Base-by-base conservation (phyloP, 192 early-diverging fungal species). In the Coemansia sp. region DNA sequence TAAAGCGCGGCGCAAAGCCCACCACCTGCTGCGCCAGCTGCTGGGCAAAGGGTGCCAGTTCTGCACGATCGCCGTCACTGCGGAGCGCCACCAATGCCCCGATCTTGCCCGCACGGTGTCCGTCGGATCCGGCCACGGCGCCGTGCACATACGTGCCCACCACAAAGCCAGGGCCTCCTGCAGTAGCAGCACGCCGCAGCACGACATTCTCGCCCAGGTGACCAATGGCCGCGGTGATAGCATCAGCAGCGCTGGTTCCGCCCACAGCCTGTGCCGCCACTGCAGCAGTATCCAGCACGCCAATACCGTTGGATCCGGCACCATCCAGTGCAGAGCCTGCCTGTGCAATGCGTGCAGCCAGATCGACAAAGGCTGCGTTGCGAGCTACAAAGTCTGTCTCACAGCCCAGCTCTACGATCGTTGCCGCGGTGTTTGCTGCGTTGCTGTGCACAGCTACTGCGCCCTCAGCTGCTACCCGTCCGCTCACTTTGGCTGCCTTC, bases 301-400 rank as follows among this genome's bases (percentile, higher is more conserved):
- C 43, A 35, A 35, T 35, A 7, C 33, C 33, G 26, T 36, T 16
- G 20, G 47, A 12, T 19, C n/a, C 62, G 26, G 61, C 31, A 12
- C 31, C 26, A 0, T 56, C 51, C 50, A 67, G 11, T n/a, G 38
- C n/a, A 6, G 28, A 16, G 9, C 58, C 61, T 15, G 49, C 37
- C 13, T 39, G 48, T 2, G 76, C 76, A 19, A 78, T 72, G 14
- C 33, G 39, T 14, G 59, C 33, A 14, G 86, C 90, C 37, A 94
- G 80, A 28, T 84, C 73, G 30, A 86, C 82, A 80, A 96, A 96
- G 44, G 86, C 65, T 21, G 67, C 69, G 61, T 88, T 91, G 53
- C 90, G 83, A 6, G 92, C 90, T 5, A 98, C 96, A 84, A 98
- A 98, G 67, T 98, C 96, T 0, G 96, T 95, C 70, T 98, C 96